phyloP scores from a whole-genome alignment of 2,329 filamentous ascomycete genomes.

The Furcasterigmium sp. region DNA sequence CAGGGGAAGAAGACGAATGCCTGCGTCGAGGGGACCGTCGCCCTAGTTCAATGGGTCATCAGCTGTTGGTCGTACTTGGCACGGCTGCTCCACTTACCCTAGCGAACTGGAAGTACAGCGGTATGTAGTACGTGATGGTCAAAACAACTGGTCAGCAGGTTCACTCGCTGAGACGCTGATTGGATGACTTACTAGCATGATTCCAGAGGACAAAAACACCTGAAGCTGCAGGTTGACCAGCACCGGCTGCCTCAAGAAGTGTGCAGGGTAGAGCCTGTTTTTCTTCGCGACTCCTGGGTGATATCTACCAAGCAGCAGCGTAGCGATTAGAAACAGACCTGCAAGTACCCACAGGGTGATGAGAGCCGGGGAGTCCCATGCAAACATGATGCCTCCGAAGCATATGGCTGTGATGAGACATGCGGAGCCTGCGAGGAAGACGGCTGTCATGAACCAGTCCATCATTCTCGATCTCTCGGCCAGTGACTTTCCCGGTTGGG shows the following conservation, averaged over 20 bases:
- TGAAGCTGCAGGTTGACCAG: conserved; percentile 13
- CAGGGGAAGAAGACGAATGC: conserved; percentile 31
- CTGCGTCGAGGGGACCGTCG: conserved; percentile 29
- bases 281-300: conserved; percentile 28
- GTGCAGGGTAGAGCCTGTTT: conserved; percentile 30
- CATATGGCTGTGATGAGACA: conserved; percentile 39
- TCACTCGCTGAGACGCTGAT: not conserved
- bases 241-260: conserved; percentile 24
- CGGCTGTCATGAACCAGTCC: conserved; percentile 36
- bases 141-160: no score
- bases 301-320: conserved; percentile 32
- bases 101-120: conserved; percentile 42
- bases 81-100: conserved; percentile 6
- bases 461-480: conserved; percentile 23
- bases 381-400: conserved; percentile 41
- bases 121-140: conserved; percentile 35
- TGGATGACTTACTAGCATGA: conserved; percentile 12
- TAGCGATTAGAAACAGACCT: conserved; percentile 32
- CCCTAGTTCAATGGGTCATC: conserved; percentile 12
- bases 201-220: conserved; percentile 12
- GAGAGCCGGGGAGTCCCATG: conserved; percentile 35
- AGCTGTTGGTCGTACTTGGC: not conserved
- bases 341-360: conserved; percentile 40
- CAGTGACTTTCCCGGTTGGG: conserved; percentile 7
- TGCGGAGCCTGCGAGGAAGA: conserved; percentile 33